Base-by-base conservation (phyloP, 208 protist genomes). In the Trypanosoma theileri region DNA sequence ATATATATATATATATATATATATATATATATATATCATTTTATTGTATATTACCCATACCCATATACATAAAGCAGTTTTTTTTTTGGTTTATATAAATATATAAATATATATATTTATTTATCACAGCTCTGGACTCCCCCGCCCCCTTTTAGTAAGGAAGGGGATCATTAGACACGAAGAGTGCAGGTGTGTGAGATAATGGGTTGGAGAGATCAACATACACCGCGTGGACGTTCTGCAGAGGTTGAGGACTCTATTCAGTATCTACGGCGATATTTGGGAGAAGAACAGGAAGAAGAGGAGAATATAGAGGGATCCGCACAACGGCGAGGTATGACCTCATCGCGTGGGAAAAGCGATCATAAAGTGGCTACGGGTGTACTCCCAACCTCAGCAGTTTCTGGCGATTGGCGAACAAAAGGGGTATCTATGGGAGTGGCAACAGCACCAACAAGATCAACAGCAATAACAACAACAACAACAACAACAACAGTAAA, bases 201-300 rank as follows among this genome's bases (percentile, higher is more conserved):
- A 11, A 67, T 67, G 61, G 26, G 31, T 19, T 57, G 61, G 61
- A 9, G 51, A 16, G 28, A 35, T 6, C 26, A 54, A 6, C 44
- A n/a, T n/a, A 54, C 46, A 28, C 40, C 46, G 35, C 52, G 21
- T 53, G 35, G 35, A 3, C 52, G 41, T 7, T 52, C 63, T 13
- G 63, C 50, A 24, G 63, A 68, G 12, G 63, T 59, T 19, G 52
- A 68, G 17, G 63, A 58, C n/a, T 68, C 63, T 10, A 59, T 68
- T 24, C 41, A 68, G 14, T 68, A 59, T 40, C 63, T 68, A 35
- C 63, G 41, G 3, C 63, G 53, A 28, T 68, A 68, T 21, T 50
- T 68, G 10, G 41, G 21, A 2, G 50, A 50, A 10, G 53, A 55
- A 3, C 24, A 28, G 6, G 0, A 14, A 56, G 7, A n/a, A 22